These are phyloP conservation scores for Debaryomyces udenii DNA, from an alignment of 1,139 yeast genomes.

Conservation along the genomic window DNA sequence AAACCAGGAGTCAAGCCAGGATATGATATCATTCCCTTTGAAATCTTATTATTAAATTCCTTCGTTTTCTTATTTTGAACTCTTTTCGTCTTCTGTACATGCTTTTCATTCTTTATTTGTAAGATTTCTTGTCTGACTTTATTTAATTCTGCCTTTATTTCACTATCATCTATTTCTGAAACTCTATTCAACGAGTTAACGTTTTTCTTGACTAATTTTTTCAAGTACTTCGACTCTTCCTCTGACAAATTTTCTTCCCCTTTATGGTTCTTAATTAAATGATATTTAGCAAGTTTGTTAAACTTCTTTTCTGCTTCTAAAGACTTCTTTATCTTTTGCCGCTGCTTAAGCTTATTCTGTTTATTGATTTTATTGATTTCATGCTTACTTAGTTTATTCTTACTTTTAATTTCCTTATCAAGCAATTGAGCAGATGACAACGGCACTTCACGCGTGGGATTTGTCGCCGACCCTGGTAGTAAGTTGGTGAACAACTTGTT, in stretches of 20 bases:
- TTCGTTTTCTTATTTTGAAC: conserved; percentile 30
- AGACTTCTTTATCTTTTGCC: conserved; percentile 37
- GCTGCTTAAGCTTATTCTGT: conserved; percentile 40
- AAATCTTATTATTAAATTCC: conserved; percentile 46
- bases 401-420: conserved; percentile 23
- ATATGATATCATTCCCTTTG: conserved; percentile 46
- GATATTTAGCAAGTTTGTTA: conserved; percentile 53
- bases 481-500: conserved; percentile 42
- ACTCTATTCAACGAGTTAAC: conserved; percentile 45
- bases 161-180: conserved; percentile 49
- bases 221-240: conserved; percentile 52
- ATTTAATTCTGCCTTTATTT: conserved; percentile 45
- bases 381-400: conserved; percentile 31
- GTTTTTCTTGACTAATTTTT: conserved; percentile 53
- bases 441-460: conserved; percentile 9
- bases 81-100: conserved; percentile 23
- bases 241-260: conserved; percentile 36
- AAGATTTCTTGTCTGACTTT: conserved; percentile 46
- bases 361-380: conserved; percentile 37
- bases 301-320: conserved; percentile 42
- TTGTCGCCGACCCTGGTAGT: conserved; percentile 36
- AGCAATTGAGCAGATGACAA: conserved; percentile 27
- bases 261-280: conserved; percentile 49
- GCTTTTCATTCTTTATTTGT: conserved; percentile 26
- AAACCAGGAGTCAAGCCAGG: conserved; percentile 89